A percentile compares a stretch with the other conserved stretches of the same genome.
Conservation (phyloP, 2,329 filamentous ascomycete species). For the Domatiomyces globalis region DNA sequence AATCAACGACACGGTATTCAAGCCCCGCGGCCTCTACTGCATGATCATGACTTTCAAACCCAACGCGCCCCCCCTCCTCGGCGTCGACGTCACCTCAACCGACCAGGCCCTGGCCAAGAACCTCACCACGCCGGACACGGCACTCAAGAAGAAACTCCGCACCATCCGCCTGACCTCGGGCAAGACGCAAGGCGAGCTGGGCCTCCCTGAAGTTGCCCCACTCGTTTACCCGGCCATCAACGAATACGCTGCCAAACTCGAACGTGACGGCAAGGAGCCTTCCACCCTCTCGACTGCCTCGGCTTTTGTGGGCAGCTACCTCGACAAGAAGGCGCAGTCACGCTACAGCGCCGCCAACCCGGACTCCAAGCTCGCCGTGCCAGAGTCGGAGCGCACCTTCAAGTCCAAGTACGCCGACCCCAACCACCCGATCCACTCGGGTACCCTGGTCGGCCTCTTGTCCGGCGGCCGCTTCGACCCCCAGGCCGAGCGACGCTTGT, state of each 20-base stretch:
- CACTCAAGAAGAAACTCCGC: conserved; percentile 6
- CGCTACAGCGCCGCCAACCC: conserved; percentile 29
- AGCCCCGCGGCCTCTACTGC: conserved; percentile 41
- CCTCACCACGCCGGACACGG: conserved; percentile 13
- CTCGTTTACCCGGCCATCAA: conserved; percentile 33
- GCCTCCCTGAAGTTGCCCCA: conserved; percentile 33
- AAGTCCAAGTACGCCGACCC: conserved; percentile 38
- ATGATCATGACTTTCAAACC: conserved; percentile 42
- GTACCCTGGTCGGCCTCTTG: conserved; percentile 33
- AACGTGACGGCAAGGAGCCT: conserved; percentile 7
- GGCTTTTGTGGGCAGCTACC: conserved; percentile 33
- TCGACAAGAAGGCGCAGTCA: conserved; percentile 36
- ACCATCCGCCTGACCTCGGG: conserved; percentile 11
- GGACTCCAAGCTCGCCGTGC: conserved; percentile 25
- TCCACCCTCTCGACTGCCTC: conserved; percentile 13
- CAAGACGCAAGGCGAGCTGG: conserved; percentile 25
- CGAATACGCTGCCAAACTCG: background rate
- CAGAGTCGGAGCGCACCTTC: conserved; percentile 25
- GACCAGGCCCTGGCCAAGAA: conserved; percentile 21
- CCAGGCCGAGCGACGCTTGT: conserved; percentile 4
- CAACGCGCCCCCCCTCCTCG: conserved; percentile 17
- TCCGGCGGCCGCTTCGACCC: conserved; percentile 29
- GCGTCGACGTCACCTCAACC: conserved; percentile 21
- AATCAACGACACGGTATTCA: conserved; percentile 44
- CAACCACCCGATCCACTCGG: conserved; percentile 37